Evolutionary conservation across 108 stramenopile species (phyloP).

Genomic region (Hondaea fermentalgiana): DNA sequence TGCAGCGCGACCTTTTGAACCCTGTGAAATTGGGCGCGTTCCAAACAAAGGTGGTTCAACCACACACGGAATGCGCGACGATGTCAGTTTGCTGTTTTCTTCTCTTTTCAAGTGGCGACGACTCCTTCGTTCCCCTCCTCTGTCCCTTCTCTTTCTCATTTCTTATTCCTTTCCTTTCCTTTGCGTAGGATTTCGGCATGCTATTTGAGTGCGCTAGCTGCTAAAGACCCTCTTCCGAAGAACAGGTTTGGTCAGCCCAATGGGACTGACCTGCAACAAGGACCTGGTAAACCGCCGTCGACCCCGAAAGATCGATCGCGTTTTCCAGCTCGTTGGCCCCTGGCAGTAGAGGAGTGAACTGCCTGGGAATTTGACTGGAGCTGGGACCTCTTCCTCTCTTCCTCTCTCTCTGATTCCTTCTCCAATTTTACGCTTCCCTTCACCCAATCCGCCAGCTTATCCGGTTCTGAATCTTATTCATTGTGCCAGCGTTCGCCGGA

Average conservation of each 20-base stretch:
- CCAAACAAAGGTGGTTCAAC: neutral
- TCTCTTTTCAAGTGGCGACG: too few species aligned
- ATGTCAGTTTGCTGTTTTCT: too few species aligned
- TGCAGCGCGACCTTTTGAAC: neutral
- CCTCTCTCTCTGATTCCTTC: neutral
- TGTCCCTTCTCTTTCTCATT: neutral
- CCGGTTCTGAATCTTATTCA: too few species aligned
- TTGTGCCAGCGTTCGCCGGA: too few species aligned
- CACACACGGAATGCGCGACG: neutral
- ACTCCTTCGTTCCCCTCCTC: too few species aligned
- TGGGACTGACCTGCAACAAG: neutral
- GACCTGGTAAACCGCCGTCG: neutral
- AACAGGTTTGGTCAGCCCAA: neutral
- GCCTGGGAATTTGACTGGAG: slow-evolving; percentile 5
- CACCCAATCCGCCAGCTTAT: neutral
- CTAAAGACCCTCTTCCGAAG: too few species aligned
- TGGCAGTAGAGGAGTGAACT: neutral
- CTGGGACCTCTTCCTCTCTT: neutral
- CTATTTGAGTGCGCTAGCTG: neutral
- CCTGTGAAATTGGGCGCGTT: neutral
- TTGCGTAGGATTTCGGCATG: neutral
- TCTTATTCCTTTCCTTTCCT: neutral
- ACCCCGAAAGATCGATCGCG: neutral
- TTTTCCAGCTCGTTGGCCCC: neutral
- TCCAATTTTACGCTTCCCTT: neutral